Evolutionary conservation across 805 yeast species (phyloP).

Genomic region (Metschnikowia colocasiae): DNA sequence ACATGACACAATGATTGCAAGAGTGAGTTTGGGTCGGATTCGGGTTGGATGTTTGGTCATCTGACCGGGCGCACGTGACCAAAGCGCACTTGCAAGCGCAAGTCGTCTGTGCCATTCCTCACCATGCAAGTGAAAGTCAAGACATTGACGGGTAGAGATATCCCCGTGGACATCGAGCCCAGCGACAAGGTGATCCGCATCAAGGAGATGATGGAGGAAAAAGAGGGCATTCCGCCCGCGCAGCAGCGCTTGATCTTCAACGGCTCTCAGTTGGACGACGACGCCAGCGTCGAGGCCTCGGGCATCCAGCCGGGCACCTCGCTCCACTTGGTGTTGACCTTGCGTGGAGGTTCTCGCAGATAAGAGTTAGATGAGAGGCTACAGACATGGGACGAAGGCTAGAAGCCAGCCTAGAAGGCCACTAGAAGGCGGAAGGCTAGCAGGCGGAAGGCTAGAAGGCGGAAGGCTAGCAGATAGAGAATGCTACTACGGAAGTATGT

Average conservation of each 20-base stretch:
- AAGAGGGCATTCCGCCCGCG: constrained; percentile 94
- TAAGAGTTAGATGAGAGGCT: not conserved
- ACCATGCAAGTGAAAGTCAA: constrained; percentile 67
- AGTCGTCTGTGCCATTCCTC: not conserved
- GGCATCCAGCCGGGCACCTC: constrained; percentile 85
- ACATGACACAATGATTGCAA: too few species aligned
- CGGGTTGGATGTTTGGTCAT: too few species aligned
- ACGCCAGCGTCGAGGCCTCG: constrained; percentile 63
- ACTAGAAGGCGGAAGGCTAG: too few species aligned
- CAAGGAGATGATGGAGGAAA: constrained; percentile 90
- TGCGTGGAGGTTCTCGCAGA: constrained; percentile 69
- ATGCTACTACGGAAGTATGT: too few species aligned
- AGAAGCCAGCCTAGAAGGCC: too few species aligned
- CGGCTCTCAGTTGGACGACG: constrained; percentile 92
- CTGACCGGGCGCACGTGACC: not conserved
- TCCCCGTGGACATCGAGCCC: constrained; percentile 70
- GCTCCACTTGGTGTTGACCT: constrained; percentile 83
- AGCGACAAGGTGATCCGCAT: constrained; percentile 64
- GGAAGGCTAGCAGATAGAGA: too few species aligned
- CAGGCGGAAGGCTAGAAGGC: too few species aligned
- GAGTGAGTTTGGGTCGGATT: too few species aligned
- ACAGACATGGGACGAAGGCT: too few species aligned
- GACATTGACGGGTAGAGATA: constrained; percentile 82
- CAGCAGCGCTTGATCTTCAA: constrained; percentile 89
- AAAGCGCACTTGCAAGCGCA: not conserved